These are phyloP conservation scores for Millerozyma miso DNA, from an alignment of 805 yeast genomes.

Conservation along the genomic window DNA sequence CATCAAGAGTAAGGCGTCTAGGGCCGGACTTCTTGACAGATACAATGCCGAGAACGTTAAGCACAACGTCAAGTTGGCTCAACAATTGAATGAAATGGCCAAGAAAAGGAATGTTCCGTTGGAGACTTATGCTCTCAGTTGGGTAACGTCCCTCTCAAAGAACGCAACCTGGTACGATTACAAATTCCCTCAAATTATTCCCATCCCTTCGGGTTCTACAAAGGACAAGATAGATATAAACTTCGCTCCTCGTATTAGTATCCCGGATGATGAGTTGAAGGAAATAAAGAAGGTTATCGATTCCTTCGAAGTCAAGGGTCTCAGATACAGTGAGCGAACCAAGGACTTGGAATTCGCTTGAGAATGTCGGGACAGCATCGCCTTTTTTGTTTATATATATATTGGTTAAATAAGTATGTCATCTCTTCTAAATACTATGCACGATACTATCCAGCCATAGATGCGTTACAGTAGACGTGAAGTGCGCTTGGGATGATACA, in stretches of 20 bases:
- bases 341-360: not conserved
- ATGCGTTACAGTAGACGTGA: no score
- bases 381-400: no score
- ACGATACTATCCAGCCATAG: no score
- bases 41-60: constrained; percentile 55
- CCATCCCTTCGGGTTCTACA: constrained; percentile 78
- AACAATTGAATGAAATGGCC: constrained; percentile 48
- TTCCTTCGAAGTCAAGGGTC: constrained; percentile 48
- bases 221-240: constrained; percentile 59
- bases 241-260: constrained; percentile 36
- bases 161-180: constrained; percentile 32
- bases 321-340: constrained; percentile 38
- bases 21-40: constrained; percentile 49
- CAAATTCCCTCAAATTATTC: constrained; percentile 45
- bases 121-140: constrained; percentile 45
- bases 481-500: no score
- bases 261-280: constrained; percentile 55
- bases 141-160: constrained; percentile 53
- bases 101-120: constrained; percentile 47
- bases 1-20: constrained; percentile 47
- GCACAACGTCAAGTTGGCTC: constrained; percentile 49
- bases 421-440: no score
- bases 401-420: no score
- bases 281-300: constrained; percentile 47
- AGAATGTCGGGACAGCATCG: no score